phyloP scores from a whole-genome alignment of 805 yeast species.

The Lipomyces sp. region DNA sequence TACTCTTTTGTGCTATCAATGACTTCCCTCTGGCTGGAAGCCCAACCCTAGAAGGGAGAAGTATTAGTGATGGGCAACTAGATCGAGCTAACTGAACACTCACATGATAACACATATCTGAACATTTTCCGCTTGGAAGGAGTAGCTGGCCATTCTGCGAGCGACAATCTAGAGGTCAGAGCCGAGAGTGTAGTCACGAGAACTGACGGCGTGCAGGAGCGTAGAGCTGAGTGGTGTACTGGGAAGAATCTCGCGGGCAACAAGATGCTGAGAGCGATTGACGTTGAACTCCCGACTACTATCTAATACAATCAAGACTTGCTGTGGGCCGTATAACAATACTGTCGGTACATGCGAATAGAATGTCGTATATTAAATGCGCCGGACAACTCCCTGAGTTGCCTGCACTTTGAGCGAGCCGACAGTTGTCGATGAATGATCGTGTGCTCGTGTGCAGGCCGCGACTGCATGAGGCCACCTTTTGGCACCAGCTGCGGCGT shows the following conservation, averaged over 20 bases:
- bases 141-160: constrained; percentile 16
- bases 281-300: neutral
- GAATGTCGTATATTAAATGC: no score
- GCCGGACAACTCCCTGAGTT: no score
- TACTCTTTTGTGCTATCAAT: constrained; percentile 84
- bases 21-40: constrained; percentile 80
- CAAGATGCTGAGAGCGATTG: neutral
- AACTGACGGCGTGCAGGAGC: neutral
- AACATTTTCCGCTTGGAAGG: constrained; percentile 60
- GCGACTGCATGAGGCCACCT: no score
- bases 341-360: no score
- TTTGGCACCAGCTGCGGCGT: no score
- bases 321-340: no score
- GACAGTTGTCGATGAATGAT: no score
- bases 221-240: neutral
- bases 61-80: neutral
- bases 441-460: no score
- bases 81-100: constrained; percentile 7
- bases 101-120: constrained; percentile 79
- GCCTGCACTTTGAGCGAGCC: no score
- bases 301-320: no score
- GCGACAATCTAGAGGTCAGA: neutral
- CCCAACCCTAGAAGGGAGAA: constrained; percentile 46
- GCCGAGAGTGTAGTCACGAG: neutral
- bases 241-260: neutral